These are phyloP conservation scores for Talaromyces sp. DNA, from an alignment of 2,329 filamentous ascomycete species.

Conservation along the genomic window DNA sequence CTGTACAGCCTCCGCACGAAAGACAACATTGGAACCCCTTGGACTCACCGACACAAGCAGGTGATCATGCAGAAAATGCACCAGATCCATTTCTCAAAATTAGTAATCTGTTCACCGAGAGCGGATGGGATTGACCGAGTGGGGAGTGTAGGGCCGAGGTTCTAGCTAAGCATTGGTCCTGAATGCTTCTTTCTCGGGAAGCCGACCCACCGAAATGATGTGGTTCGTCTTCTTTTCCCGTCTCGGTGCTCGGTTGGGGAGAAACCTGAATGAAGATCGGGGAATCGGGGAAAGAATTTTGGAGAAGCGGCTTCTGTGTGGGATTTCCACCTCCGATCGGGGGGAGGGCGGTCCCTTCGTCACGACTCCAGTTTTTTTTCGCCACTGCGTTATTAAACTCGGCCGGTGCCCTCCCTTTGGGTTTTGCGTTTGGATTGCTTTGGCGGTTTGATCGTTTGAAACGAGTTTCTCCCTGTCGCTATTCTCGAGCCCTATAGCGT, in stretches of 20 bases:
- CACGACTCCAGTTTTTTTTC: background rate
- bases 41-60: background rate
- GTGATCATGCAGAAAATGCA: background rate
- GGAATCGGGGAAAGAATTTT: conserved; percentile 5
- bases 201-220: conserved; percentile 9
- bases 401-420: background rate
- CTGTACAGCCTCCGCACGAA: too few relatives aligned
- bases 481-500: background rate
- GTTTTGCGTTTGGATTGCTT: too few relatives aligned
- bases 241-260: background rate
- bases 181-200: conserved; percentile 11
- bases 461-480: background rate
- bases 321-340: background rate
- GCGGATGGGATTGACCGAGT: conserved; percentile 1
- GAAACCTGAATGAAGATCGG: background rate
- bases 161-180: conserved; percentile 6
- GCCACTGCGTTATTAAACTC: background rate
- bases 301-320: conserved; percentile 7
- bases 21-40: background rate
- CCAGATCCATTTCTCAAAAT: background rate
- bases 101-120: conserved; percentile 7
- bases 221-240: background rate
- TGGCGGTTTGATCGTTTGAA: background rate
- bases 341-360: background rate
- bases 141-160: background rate